Percentiles rank a stretch among this genome's conserved stretches.
Evolutionary conservation across 768 basidiomycete species (phyloP).

Genomic region (Agrocybe praecox): DNA sequence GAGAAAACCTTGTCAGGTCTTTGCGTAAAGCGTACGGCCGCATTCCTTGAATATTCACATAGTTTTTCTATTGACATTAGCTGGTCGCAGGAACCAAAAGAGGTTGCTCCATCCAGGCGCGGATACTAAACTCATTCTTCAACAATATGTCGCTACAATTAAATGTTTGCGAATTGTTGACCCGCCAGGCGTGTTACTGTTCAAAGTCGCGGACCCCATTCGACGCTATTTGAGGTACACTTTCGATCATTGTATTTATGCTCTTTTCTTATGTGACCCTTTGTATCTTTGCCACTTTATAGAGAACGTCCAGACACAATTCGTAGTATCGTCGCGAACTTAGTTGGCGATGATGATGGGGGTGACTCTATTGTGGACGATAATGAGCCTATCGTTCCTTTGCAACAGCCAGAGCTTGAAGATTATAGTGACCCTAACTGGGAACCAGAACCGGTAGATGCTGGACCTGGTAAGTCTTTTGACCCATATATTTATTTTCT

Average conservation of each 20-base stretch:
- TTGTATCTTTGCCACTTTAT: neutral
- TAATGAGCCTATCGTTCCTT: constrained; percentile 75
- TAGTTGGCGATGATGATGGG: constrained; percentile 85
- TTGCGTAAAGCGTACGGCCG: constrained; percentile 79
- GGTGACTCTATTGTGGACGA: constrained; percentile 85
- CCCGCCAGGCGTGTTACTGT: constrained; percentile 89
- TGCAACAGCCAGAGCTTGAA: constrained; percentile 77
- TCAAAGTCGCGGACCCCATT: constrained; percentile 93
- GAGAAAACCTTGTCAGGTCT: constrained; percentile 71
- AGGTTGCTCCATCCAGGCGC: constrained; percentile 95
- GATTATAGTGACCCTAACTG: constrained; percentile 92
- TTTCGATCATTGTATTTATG: neutral
- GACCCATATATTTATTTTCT: neutral
- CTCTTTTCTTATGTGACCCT: neutral
- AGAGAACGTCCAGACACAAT: constrained; percentile 93
- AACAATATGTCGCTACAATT: constrained; percentile 92
- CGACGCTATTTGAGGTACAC: constrained; percentile 80
- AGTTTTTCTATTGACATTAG: neutral
- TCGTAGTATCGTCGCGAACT: constrained; percentile 86
- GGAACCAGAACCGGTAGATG: constrained; percentile 96
- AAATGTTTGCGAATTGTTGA: constrained; percentile 89
- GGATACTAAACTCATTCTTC: constrained; percentile 88
- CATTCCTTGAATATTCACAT: constrained; percentile 1
- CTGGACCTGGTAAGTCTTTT: constrained; percentile 77
- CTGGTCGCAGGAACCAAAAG: constrained; percentile 39